These are phyloP conservation scores for Waltergamsia citrina DNA, from an alignment of 2,329 filamentous ascomycete species.

Conservation along the genomic window DNA sequence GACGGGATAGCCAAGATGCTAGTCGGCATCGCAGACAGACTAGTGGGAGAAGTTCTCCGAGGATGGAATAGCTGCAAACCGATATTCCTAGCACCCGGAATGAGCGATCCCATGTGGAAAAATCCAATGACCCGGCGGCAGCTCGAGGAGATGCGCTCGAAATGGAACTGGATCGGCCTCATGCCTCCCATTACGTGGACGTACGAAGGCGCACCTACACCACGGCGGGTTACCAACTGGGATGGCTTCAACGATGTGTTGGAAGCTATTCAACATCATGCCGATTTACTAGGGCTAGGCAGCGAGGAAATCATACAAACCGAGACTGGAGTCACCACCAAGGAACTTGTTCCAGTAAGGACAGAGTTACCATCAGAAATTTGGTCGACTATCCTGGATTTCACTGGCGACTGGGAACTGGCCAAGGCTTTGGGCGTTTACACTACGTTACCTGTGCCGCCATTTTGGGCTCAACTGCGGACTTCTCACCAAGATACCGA, in stretches of 20 bases:
- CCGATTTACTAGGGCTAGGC: conserved; percentile 64
- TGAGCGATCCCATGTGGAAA: conserved; percentile 85
- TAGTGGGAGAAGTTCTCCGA: conserved; percentile 71
- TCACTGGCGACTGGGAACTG: conserved; percentile 83
- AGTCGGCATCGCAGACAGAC: conserved; percentile 69
- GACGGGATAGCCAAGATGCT: conserved; percentile 84
- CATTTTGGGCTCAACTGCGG: too few species aligned
- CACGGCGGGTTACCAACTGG: conserved; percentile 50
- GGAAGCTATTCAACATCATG: conserved; percentile 66
- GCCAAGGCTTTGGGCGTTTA: conserved; percentile 74
- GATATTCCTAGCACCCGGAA: conserved; percentile 76
- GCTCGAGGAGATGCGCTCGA: conserved; percentile 69
- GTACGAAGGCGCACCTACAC: conserved; percentile 46
- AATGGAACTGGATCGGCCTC: conserved; percentile 81
- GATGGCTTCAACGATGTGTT: conserved; percentile 62
- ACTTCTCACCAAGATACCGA: conserved; percentile 48
- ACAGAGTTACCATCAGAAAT: conserved; percentile 68
- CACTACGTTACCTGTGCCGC: conserved; percentile 64
- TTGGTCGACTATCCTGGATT: conserved; percentile 81
- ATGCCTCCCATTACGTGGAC: conserved; percentile 77
- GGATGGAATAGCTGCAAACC: conserved; percentile 84
- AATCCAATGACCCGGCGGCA: conserved; percentile 85
- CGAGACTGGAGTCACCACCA: too few species aligned
- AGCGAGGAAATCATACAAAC: too few species aligned
- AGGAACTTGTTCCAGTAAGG: too few species aligned